phyloP scores from a whole-genome alignment of 305 asterid genomes.

The Rubia balearica region DNA sequence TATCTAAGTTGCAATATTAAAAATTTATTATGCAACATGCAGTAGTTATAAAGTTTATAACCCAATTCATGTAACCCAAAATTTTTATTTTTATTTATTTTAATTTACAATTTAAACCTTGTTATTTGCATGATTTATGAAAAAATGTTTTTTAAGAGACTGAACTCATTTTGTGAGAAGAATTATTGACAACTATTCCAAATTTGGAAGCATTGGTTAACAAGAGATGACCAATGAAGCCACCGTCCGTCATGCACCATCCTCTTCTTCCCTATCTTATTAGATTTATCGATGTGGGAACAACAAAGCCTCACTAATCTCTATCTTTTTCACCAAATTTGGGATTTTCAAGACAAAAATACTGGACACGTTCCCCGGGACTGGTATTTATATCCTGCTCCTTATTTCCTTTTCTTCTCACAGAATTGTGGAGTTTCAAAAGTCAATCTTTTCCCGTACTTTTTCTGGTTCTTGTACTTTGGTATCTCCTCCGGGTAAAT shows the following conservation, averaged over 20 bases:
- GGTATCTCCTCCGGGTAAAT: conserved; percentile 16
- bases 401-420: background rate
- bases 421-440: background rate
- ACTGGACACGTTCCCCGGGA: conserved; percentile 53
- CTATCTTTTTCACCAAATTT: conserved; percentile 17
- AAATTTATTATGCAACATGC: too few species aligned
- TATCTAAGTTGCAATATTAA: too few species aligned
- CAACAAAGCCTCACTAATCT: background rate
- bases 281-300: background rate
- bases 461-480: background rate
- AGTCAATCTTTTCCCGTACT: background rate
- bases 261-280: conserved; percentile 18
- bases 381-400: background rate
- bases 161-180: background rate
- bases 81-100: too few species aligned
- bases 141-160: too few species aligned
- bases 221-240: conserved; percentile 44
- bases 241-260: too few species aligned
- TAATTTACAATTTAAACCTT: too few species aligned
- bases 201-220: conserved; percentile 11
- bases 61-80: too few species aligned
- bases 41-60: too few species aligned
- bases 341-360: conserved; percentile 42
- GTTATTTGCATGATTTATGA: too few species aligned
- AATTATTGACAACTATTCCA: background rate